phyloP scores from a whole-genome alignment of 2,329 filamentous ascomycete genomes.

The Juglanconis oblonga region DNA sequence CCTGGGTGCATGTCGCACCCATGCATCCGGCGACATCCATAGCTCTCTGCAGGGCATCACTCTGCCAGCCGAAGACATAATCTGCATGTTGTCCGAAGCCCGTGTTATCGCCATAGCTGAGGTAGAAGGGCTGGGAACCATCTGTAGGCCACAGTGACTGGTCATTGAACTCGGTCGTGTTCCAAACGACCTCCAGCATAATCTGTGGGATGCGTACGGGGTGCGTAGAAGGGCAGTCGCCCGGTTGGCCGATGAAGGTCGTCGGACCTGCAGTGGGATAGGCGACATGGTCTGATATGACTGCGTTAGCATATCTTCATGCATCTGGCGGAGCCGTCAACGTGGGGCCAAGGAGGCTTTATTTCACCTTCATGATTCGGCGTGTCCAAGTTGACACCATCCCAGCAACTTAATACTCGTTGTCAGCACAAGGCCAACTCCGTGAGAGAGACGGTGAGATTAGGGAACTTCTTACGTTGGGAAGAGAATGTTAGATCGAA shows the following conservation, averaged over 20 bases:
- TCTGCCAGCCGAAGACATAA: conserved; percentile 37
- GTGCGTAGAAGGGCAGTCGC: background rate
- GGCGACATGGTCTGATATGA: conserved; percentile 31
- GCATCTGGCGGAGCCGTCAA: no score
- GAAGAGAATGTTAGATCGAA: conserved; percentile 45
- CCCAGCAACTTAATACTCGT: conserved; percentile 42
- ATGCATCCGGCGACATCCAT: conserved; percentile 18
- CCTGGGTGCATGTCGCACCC: background rate
- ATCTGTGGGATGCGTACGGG: conserved; percentile 29
- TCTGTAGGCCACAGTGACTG: conserved; percentile 28
- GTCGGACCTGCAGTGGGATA: conserved; percentile 27
- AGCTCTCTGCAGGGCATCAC: conserved; percentile 29
- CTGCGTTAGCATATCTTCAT: no score
- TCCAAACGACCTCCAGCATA: conserved; percentile 32
- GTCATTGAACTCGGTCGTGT: conserved; percentile 30
- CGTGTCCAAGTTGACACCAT: conserved; percentile 45
- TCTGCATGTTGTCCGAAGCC: conserved; percentile 36
- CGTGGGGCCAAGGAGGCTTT: no score
- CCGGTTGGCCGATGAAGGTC: background rate
- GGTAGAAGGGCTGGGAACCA: conserved; percentile 30
- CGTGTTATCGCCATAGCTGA: conserved; percentile 27
- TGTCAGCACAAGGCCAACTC: conserved; percentile 48
- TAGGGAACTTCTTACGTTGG: conserved; percentile 48
- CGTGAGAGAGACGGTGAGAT: conserved; percentile 48
- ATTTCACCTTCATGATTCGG: conserved; percentile 38